Base-by-base conservation (phyloP, 768 basidiomycete species). In the Pisolithus sp. region DNA sequence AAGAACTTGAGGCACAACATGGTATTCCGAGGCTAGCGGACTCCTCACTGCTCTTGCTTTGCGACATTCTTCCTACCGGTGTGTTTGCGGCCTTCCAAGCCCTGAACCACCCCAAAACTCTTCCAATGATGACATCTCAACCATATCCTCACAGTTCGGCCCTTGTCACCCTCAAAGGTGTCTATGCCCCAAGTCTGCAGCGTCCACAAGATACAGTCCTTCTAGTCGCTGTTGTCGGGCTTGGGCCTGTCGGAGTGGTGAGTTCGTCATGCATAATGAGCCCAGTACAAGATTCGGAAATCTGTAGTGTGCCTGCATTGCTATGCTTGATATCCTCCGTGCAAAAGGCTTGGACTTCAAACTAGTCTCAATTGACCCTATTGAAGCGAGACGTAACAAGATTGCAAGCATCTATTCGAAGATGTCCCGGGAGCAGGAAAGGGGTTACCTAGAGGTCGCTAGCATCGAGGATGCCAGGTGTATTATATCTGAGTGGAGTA, bases 31-130 rank as follows among this genome's bases (percentile, higher is more conserved):
- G 62, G 9, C 67, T 89, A 5, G 62, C 79, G 4, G 85, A 89
- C 57, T 79, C 76, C 37, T 85, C 86, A 1, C 70, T 89, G 42
- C 73, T 90, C 20, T 70, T 90, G 50, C 71, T 90, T 7, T 83
- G 85, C 9, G 89, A 90, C 59, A 88, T 89, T 59, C 74, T 89
- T 13, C 89, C 89, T 3, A 90, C 89, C 0, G 87, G 86, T 4
- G 78, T 85, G 15, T 90, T 88, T 59, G 87, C 87, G 8, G 83
- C 83, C 3, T 61, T 82, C 52, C 88, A 89, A 63, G 81, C 81
- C 3, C 59, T 89, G 52, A 80, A 81, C 52, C 86, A 90, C 59
- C 82, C 86, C 4, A 90, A 89, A 67, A 70, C 82, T 5, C 68
- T 74, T 18, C 80, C 86, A 8, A 72, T 84, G 23, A 57, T 86